These are phyloP conservation scores for Huntiella bhutanensis DNA, from an alignment of 2,329 filamentous ascomycete genomes.

Conservation along the genomic window DNA sequence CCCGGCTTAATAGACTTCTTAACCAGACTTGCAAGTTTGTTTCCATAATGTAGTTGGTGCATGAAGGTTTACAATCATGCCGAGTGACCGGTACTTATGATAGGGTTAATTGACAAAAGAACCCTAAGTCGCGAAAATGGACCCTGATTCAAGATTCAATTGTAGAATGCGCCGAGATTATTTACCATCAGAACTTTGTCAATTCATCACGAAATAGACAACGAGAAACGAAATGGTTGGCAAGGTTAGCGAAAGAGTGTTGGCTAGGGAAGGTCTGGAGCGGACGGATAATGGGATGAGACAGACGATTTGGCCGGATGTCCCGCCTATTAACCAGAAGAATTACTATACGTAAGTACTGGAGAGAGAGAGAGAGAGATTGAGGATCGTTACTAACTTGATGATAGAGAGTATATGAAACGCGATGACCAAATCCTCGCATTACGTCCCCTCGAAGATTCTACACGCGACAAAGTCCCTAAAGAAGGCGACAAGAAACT, in stretches of 20 bases:
- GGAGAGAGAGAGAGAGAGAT: background rate
- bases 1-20: no score
- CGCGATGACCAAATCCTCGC: constrained; percentile 91
- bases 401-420: constrained; percentile 77
- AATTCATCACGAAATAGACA: no score
- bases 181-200: no score
- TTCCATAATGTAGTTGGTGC: no score
- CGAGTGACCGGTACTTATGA: no score
- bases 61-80: no score
- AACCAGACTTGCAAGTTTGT: no score
- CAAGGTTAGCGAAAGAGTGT: constrained; percentile 46
- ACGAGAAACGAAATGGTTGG: constrained; percentile 30
- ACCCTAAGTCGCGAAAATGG: no score
- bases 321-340: constrained; percentile 93
- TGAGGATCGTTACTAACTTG: background rate
- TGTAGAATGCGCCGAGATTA: no score
- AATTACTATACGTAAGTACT: constrained; percentile 83
- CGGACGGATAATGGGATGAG: constrained; percentile 98
- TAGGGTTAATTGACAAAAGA: no score
- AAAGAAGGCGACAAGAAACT: constrained; percentile 52
- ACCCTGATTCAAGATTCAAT: no score
- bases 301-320: constrained; percentile 80
- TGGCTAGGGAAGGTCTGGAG: constrained; percentile 53
- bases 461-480: constrained; percentile 64
- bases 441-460: constrained; percentile 72